Base-by-base conservation (phyloP, 176 grass and related monocot species). In the Raddia distichophylla region DNA sequence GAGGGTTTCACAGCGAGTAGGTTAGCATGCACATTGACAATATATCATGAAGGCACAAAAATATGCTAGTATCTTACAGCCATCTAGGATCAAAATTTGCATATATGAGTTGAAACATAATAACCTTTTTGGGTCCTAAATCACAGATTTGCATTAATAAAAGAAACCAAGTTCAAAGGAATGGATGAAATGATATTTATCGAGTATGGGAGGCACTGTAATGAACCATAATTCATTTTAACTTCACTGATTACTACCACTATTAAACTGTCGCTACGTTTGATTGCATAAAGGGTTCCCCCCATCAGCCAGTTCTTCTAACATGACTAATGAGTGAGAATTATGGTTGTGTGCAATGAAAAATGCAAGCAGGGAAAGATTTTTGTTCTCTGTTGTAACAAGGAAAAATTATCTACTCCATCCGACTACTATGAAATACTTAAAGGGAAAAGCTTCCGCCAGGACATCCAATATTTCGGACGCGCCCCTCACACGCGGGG, bases 1-100 rank as follows among this genome's bases (percentile, higher is more conserved):
- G 86, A 22, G 43, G 14, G 89, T 66, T 73, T 80, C 0, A 74
- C 45, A 82, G n/a, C 6, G 1, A 49, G 55, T 22, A 67, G 79
- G 47, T 64, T 75, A 35, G 13, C 10, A 13, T 61, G 4, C 45
- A 64, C 54, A 63, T 16, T 64, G 16, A 27, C 59, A 34, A 18
- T 2, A 59, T 20, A 20, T 13, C 3, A 5, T 18, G 17, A 68
- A 60, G 7, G 8, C 4, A 58, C 17, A 57, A 15, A 2, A 45
- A 32, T 33, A 32, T 22, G 16, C 22, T 72, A 27, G 27, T 27
- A 60, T 6, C 51, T 57, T 2, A 49, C 48, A 76, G 45, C 33
- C 16, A 72, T 17, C 13, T 8, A n/a, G 35, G 2, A 60, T 20
- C 1, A 44, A 52, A 18, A 2, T 42, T 37, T 42, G 16, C 47